Percentiles rank a stretch among this genome's conserved stretches.
Conservation (phyloP, 129 eudicot genomes). For the Pittosporum tobira region DNA sequence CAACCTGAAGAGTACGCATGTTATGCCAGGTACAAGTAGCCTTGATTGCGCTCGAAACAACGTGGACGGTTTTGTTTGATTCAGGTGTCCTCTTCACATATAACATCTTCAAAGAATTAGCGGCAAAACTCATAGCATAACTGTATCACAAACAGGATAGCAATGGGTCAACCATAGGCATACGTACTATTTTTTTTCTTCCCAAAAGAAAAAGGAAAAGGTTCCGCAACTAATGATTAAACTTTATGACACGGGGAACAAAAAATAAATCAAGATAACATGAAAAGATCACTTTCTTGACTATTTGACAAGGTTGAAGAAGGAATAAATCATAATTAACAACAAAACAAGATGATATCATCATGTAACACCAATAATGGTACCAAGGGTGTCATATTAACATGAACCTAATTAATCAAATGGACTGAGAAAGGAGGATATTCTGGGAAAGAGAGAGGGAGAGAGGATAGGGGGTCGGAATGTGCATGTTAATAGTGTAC, state of each 20-base stretch:
- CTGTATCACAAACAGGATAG: constrained; percentile 30
- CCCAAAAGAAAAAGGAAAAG: no score
- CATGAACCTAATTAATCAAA: no score
- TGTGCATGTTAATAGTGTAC: no score
- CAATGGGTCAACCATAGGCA: neutral
- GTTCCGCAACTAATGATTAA: neutral
- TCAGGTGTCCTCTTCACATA: constrained; percentile 69
- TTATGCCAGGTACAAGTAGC: constrained; percentile 81
- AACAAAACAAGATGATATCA: neutral
- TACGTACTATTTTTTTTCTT: no score
- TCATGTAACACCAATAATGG: no score
- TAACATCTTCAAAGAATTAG: constrained; percentile 56
- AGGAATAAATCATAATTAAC: no score
- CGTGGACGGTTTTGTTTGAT: constrained; percentile 62
- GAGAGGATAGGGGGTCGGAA: no score
- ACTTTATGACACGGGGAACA: no score
- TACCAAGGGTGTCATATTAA: neutral
- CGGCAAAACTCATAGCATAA: constrained; percentile 87
- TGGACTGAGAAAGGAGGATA: no score
- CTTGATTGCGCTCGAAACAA: constrained; percentile 86
- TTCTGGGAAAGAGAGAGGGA: no score
- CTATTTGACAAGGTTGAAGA: neutral
- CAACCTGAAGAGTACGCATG: constrained; percentile 91
- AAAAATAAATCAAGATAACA: no score
- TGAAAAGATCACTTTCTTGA: neutral